Percentiles rank a stretch among this genome's conserved stretches.
phyloP scores from a whole-genome alignment of 345 rosid species.

The Lepidium africanum region DNA sequence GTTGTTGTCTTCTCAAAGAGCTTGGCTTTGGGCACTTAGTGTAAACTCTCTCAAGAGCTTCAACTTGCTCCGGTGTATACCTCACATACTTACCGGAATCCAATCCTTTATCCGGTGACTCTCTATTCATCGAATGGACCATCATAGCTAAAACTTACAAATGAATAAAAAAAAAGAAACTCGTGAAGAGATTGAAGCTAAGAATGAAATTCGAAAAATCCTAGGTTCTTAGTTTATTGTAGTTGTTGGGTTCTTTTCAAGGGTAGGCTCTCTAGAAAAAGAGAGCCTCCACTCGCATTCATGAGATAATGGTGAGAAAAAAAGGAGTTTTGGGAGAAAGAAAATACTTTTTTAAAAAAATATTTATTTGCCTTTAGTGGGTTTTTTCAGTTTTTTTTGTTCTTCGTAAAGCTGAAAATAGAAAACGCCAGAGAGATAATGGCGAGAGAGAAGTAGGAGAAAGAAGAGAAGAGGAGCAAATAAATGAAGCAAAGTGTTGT shows the following conservation, averaged over 20 bases:
- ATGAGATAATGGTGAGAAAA: conserved; percentile 33
- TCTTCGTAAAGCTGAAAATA: neutral
- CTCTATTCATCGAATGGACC: conserved; percentile 36
- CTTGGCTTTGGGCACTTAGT: conserved; percentile 33
- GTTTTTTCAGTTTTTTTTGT: neutral
- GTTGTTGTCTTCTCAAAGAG: conserved; percentile 31
- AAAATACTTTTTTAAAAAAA: neutral
- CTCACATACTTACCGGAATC: conserved; percentile 34
- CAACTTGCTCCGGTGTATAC: conserved; percentile 34
- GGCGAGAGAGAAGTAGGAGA: conserved; percentile 13
- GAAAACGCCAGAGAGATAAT: conserved; percentile 15
- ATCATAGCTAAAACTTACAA: conserved; percentile 19
- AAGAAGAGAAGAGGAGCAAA: conserved; percentile 6
- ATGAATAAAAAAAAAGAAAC: too few relatives aligned
- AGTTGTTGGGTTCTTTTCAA: conserved; percentile 21
- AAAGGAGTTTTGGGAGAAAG: neutral
- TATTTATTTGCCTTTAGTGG: neutral
- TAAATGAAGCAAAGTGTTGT: conserved; percentile 2
- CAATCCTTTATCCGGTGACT: conserved; percentile 28
- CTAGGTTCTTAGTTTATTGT: conserved; percentile 8
- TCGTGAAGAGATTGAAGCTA: neutral
- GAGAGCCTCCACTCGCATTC: conserved; percentile 46
- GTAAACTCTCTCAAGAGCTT: conserved; percentile 34
- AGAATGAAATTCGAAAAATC: neutral
- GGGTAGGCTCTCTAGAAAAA: conserved; percentile 37